Evolutionary conservation across 108 stramenopile species (phyloP).

Genomic region (Cyclotella cryptica): DNA sequence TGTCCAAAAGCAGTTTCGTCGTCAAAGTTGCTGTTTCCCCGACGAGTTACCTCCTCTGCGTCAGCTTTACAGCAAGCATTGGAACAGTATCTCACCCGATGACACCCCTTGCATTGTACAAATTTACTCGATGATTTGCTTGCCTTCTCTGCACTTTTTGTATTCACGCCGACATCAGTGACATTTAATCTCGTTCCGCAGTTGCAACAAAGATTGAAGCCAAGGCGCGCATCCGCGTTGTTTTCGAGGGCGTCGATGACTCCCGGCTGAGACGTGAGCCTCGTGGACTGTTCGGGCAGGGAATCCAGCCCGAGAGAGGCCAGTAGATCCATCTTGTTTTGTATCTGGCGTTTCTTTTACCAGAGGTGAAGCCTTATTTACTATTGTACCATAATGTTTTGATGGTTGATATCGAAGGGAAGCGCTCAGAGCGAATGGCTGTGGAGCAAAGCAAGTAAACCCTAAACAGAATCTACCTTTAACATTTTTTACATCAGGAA

Average conservation of each 20-base stretch:
- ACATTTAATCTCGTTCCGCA: conserved; percentile 27
- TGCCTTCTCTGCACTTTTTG: conserved; percentile 18
- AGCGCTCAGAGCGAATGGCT: no score
- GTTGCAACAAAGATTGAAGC: conserved; percentile 41
- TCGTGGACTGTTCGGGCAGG: conserved; percentile 74
- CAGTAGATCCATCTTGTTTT: conserved; percentile 68
- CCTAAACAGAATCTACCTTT: no score
- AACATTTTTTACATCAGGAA: no score
- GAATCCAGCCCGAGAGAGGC: conserved; percentile 61
- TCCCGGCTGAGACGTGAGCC: conserved; percentile 47
- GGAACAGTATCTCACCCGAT: conserved; percentile 85
- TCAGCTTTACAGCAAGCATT: conserved; percentile 63
- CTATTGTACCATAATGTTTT: no score
- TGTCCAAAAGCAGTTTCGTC: conserved; percentile 62
- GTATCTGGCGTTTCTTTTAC: no score
- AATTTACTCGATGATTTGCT: conserved; percentile 3
- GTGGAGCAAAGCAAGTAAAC: no score
- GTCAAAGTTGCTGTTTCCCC: not conserved
- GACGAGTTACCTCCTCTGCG: conserved; percentile 19
- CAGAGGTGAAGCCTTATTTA: not conserved
- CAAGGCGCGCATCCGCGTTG: conserved; percentile 33
- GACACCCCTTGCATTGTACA: conserved; percentile 63
- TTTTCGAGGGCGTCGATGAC: conserved; percentile 41
- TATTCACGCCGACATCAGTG: conserved; percentile 29
- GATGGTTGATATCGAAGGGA: not conserved